Evolutionary conservation across 805 yeast species (phyloP).

Genomic region (Lipomyces chichibuensis): DNA sequence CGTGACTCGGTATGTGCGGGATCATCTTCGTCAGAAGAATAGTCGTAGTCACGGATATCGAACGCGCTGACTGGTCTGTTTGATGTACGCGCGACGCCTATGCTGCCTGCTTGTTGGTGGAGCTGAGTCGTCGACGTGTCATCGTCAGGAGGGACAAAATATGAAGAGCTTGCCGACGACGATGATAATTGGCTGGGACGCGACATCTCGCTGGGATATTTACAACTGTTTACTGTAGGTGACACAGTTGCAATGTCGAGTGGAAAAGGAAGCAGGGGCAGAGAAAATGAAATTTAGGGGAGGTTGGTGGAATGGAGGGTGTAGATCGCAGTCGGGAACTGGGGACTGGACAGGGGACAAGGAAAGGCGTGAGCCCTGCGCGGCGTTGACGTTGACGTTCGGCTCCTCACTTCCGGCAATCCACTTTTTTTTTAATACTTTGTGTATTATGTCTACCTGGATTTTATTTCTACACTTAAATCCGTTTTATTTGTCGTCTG

Average conservation of each 20-base stretch:
- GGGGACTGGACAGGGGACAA: too few species aligned
- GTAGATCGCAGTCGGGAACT: too few species aligned
- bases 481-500: too few species aligned
- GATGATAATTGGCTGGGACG: background rate
- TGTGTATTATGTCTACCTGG: too few species aligned
- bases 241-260: background rate
- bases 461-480: too few species aligned
- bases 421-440: too few species aligned
- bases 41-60: background rate
- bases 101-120: background rate
- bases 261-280: background rate
- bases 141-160: background rate
- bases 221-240: background rate
- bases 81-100: background rate
- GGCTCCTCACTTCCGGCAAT: too few species aligned
- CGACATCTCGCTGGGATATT: background rate
- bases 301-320: too few species aligned
- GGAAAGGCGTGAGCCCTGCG: too few species aligned
- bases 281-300: background rate
- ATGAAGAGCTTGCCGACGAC: background rate
- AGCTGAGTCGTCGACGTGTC: slow-evolving; percentile 5
- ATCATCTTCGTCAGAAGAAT: background rate
- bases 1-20: slow-evolving; percentile 4
- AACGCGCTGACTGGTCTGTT: background rate
- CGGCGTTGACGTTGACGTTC: too few species aligned